Evolutionary conservation across 148 eudicot species (phyloP).

Genomic region (Drosera capensis): DNA sequence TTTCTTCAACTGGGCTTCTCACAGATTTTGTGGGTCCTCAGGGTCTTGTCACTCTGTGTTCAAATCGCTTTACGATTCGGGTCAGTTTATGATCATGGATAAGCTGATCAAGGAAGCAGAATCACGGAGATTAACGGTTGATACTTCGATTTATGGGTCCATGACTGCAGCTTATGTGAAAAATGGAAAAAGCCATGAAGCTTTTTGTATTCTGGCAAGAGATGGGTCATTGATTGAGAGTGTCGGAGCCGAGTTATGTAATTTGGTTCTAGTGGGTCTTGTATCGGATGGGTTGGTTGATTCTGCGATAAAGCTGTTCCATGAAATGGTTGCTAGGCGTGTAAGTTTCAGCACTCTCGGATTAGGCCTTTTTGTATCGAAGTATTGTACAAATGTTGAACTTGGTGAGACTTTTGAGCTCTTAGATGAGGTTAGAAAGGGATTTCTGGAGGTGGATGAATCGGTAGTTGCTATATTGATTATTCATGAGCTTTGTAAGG

Average conservation of each 20-base stretch:
- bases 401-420: slow-evolving; percentile 25
- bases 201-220: slow-evolving; percentile 24
- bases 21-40: slow-evolving; percentile 57
- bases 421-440: slow-evolving; percentile 32
- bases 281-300: slow-evolving; percentile 31
- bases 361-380: slow-evolving; percentile 60
- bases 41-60: slow-evolving; percentile 37
- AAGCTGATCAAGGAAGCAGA: slow-evolving; percentile 37
- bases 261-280: slow-evolving; percentile 50
- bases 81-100: slow-evolving; percentile 36
- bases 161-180: slow-evolving; percentile 22
- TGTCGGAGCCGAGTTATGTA: slow-evolving; percentile 35
- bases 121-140: slow-evolving; percentile 17
- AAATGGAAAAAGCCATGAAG: slow-evolving; percentile 27
- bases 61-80: slow-evolving; percentile 50
- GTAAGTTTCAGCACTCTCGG: slow-evolving; percentile 60
- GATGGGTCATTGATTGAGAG: slow-evolving; percentile 12
- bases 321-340: slow-evolving; percentile 51
- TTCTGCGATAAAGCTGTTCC: slow-evolving; percentile 46
- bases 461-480: slow-evolving; percentile 54
- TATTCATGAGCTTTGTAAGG: slow-evolving; percentile 58
- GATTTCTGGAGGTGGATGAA: slow-evolving; percentile 33
- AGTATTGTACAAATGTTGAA: slow-evolving; percentile 25
- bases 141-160: slow-evolving; percentile 24
- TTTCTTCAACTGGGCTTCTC: slow-evolving; percentile 88